phyloP scores from a whole-genome alignment of 1,284 basidiomycete species.

The Singerocomus inundabilis region DNA sequence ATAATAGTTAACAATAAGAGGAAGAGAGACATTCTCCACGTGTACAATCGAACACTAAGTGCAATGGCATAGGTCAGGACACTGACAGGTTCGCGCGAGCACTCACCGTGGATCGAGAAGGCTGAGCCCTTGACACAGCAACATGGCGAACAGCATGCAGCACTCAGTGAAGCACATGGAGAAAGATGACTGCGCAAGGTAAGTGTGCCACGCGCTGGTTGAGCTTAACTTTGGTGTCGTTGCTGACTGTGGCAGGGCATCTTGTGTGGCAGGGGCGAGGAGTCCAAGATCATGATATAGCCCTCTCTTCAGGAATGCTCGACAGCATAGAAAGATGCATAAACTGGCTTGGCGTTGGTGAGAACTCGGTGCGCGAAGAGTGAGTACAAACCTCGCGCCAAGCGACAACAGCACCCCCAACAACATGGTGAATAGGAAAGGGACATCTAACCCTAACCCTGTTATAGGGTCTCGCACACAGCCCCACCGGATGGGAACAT shows the following conservation, averaged over 20 bases:
- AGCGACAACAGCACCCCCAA: constrained; percentile 13
- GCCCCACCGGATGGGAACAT: constrained; percentile 9
- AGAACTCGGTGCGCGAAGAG: neutral
- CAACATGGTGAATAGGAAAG: constrained; percentile 16
- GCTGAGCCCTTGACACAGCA: constrained; percentile 62
- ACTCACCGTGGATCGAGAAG: constrained; percentile 52
- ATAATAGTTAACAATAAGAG: constrained; percentile 57
- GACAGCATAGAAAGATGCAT: constrained; percentile 51
- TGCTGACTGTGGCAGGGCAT: constrained; percentile 43
- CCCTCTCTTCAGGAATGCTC: constrained; percentile 50
- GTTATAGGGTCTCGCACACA: constrained; percentile 23
- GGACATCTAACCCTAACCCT: constrained; percentile 30
- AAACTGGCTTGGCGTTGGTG: constrained; percentile 32
- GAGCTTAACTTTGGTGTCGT: constrained; percentile 32
- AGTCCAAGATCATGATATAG: constrained; percentile 57
- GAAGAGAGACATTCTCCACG: constrained; percentile 63
- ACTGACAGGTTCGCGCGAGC: neutral
- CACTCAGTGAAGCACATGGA: constrained; percentile 68
- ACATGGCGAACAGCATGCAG: constrained; percentile 61
- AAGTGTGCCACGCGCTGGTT: constrained; percentile 46
- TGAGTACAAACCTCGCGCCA: constrained; percentile 23
- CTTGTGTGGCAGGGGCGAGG: constrained; percentile 35
- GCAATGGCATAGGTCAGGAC: neutral
- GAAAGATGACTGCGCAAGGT: constrained; percentile 55
- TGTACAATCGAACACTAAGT: constrained; percentile 51